Evolutionary conservation across 306 rosid genomes (phyloP).

Genomic region (Senna tora): DNA sequence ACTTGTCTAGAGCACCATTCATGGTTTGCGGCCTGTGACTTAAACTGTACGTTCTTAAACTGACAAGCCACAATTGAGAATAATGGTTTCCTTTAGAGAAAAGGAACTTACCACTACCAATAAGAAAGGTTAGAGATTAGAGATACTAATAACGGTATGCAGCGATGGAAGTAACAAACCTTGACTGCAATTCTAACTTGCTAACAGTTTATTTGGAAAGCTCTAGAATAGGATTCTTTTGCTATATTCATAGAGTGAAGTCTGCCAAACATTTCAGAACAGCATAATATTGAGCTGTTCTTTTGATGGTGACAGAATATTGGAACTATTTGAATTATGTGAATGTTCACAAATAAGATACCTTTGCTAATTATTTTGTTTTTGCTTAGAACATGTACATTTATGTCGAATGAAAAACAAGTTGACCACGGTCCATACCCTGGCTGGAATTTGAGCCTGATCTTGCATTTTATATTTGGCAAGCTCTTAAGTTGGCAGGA

Average conservation of each 20-base stretch:
- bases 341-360: no score
- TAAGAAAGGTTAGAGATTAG: slow-evolving; percentile 7
- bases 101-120: neutral
- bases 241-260: neutral
- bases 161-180: slow-evolving; percentile 14
- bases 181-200: slow-evolving; percentile 18
- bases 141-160: neutral
- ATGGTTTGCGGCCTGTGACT: slow-evolving; percentile 33
- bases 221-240: slow-evolving; percentile 14
- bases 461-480: neutral
- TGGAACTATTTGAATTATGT: neutral
- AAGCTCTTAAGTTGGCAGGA: neutral
- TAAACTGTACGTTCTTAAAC: slow-evolving; percentile 28
- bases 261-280: neutral
- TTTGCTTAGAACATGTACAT: neutral
- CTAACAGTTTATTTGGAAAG: slow-evolving; percentile 9
- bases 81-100: neutral
- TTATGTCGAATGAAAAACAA: neutral
- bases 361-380: no score
- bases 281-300: neutral
- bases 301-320: neutral
- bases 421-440: neutral
- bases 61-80: neutral
- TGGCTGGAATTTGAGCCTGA: neutral
- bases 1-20: neutral